Evolutionary conservation across 495 filamentous ascomycete species (phyloP).

Genomic region (Penicillium atrosanguineum): DNA sequence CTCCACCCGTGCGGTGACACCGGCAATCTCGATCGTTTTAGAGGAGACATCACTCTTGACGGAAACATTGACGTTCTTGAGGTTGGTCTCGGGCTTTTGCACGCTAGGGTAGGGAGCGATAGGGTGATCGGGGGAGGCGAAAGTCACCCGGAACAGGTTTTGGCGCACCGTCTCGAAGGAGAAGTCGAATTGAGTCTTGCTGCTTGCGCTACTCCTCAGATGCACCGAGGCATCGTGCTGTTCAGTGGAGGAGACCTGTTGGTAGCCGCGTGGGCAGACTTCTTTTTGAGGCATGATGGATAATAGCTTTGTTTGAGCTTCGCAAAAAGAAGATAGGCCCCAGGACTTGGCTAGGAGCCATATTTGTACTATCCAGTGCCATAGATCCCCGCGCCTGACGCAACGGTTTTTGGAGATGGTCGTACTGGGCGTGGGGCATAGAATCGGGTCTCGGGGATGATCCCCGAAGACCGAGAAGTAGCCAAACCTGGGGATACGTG

Average conservation of each 20-base stretch:
- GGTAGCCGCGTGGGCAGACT: slow-evolving; percentile 42
- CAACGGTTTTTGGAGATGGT: slow-evolving; percentile 5
- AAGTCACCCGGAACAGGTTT: slow-evolving; percentile 64
- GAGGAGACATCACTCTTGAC: slow-evolving; percentile 24
- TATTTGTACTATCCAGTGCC: slow-evolving; percentile 31
- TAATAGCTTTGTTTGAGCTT: slow-evolving; percentile 11
- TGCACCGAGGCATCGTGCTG: slow-evolving; percentile 29
- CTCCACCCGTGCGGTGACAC: slow-evolving; percentile 50
- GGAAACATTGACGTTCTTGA: slow-evolving; percentile 24
- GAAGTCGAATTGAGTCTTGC: slow-evolving; percentile 46
- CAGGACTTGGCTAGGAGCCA: slow-evolving; percentile 5
- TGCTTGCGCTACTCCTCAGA: slow-evolving; percentile 40
- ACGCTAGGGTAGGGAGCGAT: slow-evolving; percentile 61
- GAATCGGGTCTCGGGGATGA: slow-evolving; percentile 32
- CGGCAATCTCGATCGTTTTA: slow-evolving; percentile 45
- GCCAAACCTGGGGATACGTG: not conserved
- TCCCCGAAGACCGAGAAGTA: slow-evolving; percentile 21
- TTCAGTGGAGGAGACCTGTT: slow-evolving; percentile 20
- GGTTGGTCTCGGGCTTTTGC: slow-evolving; percentile 38
- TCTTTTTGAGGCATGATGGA: slow-evolving; percentile 57
- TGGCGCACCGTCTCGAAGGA: slow-evolving; percentile 56
- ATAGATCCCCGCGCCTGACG: slow-evolving; percentile 2
- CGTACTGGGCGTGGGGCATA: slow-evolving; percentile 3
- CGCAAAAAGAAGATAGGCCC: slow-evolving; percentile 8
- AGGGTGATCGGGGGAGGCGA: slow-evolving; percentile 55